Base-by-base conservation (phyloP, 2,329 filamentous ascomycete genomes). In the Calcarisporium arbuscula region DNA sequence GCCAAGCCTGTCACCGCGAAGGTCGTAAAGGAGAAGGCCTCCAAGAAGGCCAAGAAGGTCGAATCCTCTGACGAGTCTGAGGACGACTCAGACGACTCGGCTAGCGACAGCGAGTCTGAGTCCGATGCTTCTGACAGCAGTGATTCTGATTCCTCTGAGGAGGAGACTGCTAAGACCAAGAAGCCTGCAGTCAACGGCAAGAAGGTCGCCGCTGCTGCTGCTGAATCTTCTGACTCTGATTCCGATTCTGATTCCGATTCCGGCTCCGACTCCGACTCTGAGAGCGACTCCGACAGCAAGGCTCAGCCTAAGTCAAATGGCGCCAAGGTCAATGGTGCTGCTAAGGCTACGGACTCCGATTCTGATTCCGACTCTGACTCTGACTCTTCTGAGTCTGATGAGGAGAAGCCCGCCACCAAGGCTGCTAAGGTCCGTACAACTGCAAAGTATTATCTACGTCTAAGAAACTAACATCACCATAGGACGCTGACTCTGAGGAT, bases 1-100 rank as follows among this genome's bases (percentile, higher is more conserved):
- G 77, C 77, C 49, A 83, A 84, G 71, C 65, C 70, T 40, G 65
- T 72, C 39, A 57, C 65, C 47, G 75, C 76, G 61, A 65, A 67
- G 46, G 50, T 64, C 34, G 48, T 49, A 20, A 59, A 59, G 47
- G 64, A 65, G 52, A 58, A 61, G 50, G 66, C 67, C 49, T 48
- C 57, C 28, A 70, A 73, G 65, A 72, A 71, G 61, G 58, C 56
- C 48, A 64, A 68, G 53, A 66, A 68, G 56, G 58, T 61, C 34
- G 62, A 67, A 49, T 59, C 61, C 38, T 59, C 56, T 19, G 51
- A 50, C 33, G 47, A 53, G 21, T 57, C 46, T 15, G 52, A 56
- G 45, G 53, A 50, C 30, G 53, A 51, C 28, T 57, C 57, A 17
- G 56, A 58, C 27, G 51, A 50, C 28, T 62, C 58, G 25, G 60